These are phyloP conservation scores for Gastrolobium bilobum DNA, from an alignment of 306 rosid species.

Conservation along the genomic window DNA sequence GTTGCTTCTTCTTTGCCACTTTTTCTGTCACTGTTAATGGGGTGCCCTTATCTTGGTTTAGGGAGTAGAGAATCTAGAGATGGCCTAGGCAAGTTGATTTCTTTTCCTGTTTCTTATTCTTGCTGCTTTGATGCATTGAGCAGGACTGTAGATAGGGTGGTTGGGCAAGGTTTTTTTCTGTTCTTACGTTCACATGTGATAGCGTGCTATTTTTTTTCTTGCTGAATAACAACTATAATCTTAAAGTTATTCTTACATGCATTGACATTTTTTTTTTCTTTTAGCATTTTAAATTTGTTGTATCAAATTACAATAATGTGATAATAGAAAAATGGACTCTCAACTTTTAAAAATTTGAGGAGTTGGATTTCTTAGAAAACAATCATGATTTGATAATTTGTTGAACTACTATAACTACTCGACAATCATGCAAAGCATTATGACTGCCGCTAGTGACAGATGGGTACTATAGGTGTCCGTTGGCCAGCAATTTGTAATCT, in stretches of 20 bases:
- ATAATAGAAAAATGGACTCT: conserved; percentile 14
- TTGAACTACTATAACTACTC: neutral
- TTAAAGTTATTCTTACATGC: conserved; percentile 12
- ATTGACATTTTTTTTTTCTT: neutral
- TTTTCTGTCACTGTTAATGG: neutral
- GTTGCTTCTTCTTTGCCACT: conserved; percentile 15
- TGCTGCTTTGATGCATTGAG: conserved; percentile 15
- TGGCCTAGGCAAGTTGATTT: conserved; percentile 8
- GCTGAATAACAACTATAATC: conserved; percentile 12
- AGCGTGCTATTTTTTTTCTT: conserved; percentile 10
- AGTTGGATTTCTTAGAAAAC: conserved; percentile 17
- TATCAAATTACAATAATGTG: conserved; percentile 5
- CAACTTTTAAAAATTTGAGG: neutral
- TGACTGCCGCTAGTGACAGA: neutral
- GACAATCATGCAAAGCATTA: conserved; percentile 5
- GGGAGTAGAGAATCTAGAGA: conserved; percentile 16
- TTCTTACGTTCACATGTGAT: conserved; percentile 15
- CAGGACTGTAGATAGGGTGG: conserved; percentile 5
- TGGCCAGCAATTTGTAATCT: conserved; percentile 23
- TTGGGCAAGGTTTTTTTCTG: conserved; percentile 5
- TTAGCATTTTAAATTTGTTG: conserved; percentile 23
- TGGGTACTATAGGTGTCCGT: conserved; percentile 15
- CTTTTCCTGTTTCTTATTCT: conserved; percentile 2
- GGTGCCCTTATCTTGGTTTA: conserved; percentile 7
- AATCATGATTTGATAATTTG: conserved; percentile 32